Conservation (phyloP, 2,329 filamentous ascomycete genomes). For the Cladosporium oxysporum region DNA sequence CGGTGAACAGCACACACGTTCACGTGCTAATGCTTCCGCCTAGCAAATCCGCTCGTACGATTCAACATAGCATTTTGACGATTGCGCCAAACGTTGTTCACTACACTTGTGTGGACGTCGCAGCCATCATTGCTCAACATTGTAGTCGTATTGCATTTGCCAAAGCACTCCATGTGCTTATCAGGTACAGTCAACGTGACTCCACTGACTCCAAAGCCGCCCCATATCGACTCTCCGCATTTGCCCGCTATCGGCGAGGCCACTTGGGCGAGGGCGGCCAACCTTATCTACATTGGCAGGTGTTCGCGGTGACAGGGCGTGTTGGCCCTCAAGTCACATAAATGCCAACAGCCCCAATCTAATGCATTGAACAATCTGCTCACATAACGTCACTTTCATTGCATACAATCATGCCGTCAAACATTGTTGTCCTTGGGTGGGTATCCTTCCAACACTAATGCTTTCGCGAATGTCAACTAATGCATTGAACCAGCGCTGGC, state of each 20-base stretch:
- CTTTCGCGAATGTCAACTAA: neutral
- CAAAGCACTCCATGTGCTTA: neutral
- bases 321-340: neutral
- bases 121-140: neutral
- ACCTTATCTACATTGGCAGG: conserved; percentile 10
- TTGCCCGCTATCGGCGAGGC: conserved; percentile 12
- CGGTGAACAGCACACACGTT: neutral
- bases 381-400: neutral
- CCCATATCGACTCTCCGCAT: neutral
- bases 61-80: neutral
- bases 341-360: neutral
- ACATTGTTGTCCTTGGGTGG: conserved; percentile 53
- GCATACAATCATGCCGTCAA: conserved; percentile 23
- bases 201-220: neutral
- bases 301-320: neutral
- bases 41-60: neutral
- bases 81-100: neutral
- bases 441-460: neutral
- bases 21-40: neutral
- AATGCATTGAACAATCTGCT: neutral
- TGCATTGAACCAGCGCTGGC: conserved; percentile 54
- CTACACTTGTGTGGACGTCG: neutral
- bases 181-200: neutral
- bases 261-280: neutral
- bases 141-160: neutral